phyloP scores from a whole-genome alignment of 2,329 filamentous ascomycete genomes.

The Neocucurbitaria cava region DNA sequence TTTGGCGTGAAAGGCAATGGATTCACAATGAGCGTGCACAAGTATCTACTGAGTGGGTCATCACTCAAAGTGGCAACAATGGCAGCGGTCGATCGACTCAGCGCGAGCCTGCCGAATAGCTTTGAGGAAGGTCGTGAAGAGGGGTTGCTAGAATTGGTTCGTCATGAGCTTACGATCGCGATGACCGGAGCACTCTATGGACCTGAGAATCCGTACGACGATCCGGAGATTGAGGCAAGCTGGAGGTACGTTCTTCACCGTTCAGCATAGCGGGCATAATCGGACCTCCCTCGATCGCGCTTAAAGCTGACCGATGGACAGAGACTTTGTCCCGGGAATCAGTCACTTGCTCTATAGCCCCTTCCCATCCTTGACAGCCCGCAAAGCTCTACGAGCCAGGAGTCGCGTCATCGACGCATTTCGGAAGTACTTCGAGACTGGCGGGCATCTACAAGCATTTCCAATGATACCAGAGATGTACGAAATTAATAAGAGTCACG shows the following conservation, averaged over 20 bases:
- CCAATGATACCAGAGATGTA: conserved; percentile 48
- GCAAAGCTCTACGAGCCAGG: conserved; percentile 43
- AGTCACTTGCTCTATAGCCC: conserved; percentile 29
- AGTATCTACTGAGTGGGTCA: conserved; percentile 42
- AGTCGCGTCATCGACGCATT: conserved; percentile 40
- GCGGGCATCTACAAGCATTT: conserved; percentile 50
- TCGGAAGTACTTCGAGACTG: conserved; percentile 52
- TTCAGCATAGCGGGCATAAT: not conserved
- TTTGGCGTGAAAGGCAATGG: conserved; percentile 48
- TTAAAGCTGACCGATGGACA: conserved; percentile 15
- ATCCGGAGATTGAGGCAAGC: conserved; percentile 42
- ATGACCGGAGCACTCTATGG: conserved; percentile 53
- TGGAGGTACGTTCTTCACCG: conserved; percentile 42
- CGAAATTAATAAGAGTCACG: conserved; percentile 37
- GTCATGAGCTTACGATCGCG: conserved; percentile 45
- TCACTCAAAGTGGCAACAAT: conserved; percentile 48
- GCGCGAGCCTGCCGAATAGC: conserved; percentile 23
- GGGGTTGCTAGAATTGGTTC: conserved; percentile 30
- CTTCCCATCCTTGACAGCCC: conserved; percentile 36
- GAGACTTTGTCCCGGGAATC: conserved; percentile 36
- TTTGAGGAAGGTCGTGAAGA: conserved; percentile 5
- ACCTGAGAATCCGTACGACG: conserved; percentile 51
- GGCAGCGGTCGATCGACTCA: conserved; percentile 42
- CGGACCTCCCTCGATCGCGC: not conserved
- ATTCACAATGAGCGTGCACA: conserved; percentile 45